phyloP scores from a whole-genome alignment of 2,329 filamentous ascomycete species.

The Trichoderma aggressivum region DNA sequence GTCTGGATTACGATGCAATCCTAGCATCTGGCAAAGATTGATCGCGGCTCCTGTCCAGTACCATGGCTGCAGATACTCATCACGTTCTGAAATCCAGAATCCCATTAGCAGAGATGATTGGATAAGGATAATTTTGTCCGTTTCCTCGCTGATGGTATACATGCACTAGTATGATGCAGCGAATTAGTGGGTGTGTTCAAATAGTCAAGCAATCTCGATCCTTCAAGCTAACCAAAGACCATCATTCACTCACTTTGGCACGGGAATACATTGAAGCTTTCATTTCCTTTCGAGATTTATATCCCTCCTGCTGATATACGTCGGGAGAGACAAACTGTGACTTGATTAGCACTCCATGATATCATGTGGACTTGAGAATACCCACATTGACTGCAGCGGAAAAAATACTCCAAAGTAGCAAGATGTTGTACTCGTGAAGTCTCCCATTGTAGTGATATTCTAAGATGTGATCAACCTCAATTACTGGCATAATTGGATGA shows the following conservation, averaged over 20 bases:
- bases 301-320: not conserved
- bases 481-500: not conserved
- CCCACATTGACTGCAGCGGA: not conserved
- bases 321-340: not conserved
- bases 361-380: not conserved
- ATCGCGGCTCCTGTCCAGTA: not conserved
- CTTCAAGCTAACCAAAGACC: not conserved
- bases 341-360: not conserved
- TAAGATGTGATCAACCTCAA: not conserved
- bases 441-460: not conserved
- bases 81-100: not conserved
- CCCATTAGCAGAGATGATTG: not conserved
- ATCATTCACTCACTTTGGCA: not conserved
- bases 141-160: not conserved
- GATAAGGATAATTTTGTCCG: not conserved
- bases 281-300: not conserved
- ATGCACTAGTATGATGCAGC: not conserved
- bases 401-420: not conserved
- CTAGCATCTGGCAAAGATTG: not conserved
- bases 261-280: not conserved
- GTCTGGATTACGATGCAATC: not conserved
- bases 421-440: not conserved
- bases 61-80: not conserved
- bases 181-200: not conserved
- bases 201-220: not conserved